Evolutionary conservation across 2,329 filamentous ascomycete genomes (phyloP), one percentile per base, ranked within the genome.

Genomic region (Diaporthe sp.): DNA sequence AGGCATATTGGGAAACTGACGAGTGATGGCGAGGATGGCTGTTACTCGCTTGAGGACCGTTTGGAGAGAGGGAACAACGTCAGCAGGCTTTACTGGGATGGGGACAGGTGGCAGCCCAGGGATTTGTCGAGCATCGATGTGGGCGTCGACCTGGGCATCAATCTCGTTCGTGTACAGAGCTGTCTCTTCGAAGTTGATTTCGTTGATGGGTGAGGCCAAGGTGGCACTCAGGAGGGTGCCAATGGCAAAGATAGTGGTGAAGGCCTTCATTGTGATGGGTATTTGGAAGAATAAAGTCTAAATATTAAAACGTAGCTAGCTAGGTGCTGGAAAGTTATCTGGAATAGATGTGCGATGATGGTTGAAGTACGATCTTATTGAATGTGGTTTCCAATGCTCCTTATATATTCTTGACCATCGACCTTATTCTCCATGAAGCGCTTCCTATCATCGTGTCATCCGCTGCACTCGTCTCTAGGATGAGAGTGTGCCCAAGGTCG

Each of bases 161-260:
- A 55, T 28, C 10, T 65, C 42, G 6, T 2, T 17, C 42, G 61
- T 46, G 61, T 46, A 65, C 42, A 34, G 17, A 3, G 42, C 61
- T 65, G 42, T 65, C 42, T 65, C 42, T 17, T 49, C 42, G 28
- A 65, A 34, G 42, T 49, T 65, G 25, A 65, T n/a, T 25, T 65
- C 61, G 10, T 22, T 22, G 61, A 65, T 28, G 42, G 61, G 61
- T 22, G 60, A 46, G 25, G 60, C 60, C 25, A 65, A 13, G 1
- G 25, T 65, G 4, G 28, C 61, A 17, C 61, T 46, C 61, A 65
- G 17, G 28, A 49, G 42, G 25, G 42, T 34, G 42, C 61, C 61
- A 12, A 65, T 49, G 25, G 61, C 61, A 49, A 65, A 13, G 25
- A 65, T 34, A 31, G 61, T 19, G 42, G 61, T 65, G 28, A 65